Conservation (phyloP, 306 rosid species). For the Sophora flavescens region DNA sequence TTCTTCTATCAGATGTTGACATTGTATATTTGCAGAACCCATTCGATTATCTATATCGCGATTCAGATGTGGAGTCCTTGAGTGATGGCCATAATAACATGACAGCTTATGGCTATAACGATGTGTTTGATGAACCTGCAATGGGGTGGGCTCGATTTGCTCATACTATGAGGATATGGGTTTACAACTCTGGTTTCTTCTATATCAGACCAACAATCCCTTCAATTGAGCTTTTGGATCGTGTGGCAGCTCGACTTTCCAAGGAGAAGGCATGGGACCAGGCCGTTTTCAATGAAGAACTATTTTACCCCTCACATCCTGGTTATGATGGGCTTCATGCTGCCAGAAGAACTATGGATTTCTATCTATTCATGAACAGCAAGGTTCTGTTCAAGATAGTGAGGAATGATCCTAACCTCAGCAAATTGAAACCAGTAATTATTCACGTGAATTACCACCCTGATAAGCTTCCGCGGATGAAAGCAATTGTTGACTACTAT, state of each 20-base stretch:
- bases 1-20: constrained; percentile 93
- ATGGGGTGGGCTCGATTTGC: constrained; percentile 98
- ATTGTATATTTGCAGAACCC: constrained; percentile 94
- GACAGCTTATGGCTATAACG: constrained; percentile 83
- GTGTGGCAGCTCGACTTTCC: constrained; percentile 83
- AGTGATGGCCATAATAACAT: constrained; percentile 86
- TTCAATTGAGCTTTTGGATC: constrained; percentile 88
- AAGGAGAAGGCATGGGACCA: constrained; percentile 87
- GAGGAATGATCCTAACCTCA: constrained; percentile 72
- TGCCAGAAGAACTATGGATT: constrained; percentile 87
- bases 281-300: constrained; percentile 95
- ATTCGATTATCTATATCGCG: constrained; percentile 72
- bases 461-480: constrained; percentile 81
- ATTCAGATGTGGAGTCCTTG: constrained; percentile 94
- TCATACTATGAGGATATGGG: constrained; percentile 97
- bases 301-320: constrained; percentile 81
- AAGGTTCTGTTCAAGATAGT: constrained; percentile 87
- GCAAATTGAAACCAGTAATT: constrained; percentile 80
- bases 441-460: constrained; percentile 92
- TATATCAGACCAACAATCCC: constrained; percentile 89
- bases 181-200: constrained; percentile 93
- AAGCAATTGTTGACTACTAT: constrained; percentile 81
- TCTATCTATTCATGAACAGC: constrained; percentile 87
- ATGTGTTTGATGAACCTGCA: constrained; percentile 79
- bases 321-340: constrained; percentile 90